Base-by-base conservation (phyloP, 371 early-diverging fungal genomes). In the Mucor circinelloides region DNA sequence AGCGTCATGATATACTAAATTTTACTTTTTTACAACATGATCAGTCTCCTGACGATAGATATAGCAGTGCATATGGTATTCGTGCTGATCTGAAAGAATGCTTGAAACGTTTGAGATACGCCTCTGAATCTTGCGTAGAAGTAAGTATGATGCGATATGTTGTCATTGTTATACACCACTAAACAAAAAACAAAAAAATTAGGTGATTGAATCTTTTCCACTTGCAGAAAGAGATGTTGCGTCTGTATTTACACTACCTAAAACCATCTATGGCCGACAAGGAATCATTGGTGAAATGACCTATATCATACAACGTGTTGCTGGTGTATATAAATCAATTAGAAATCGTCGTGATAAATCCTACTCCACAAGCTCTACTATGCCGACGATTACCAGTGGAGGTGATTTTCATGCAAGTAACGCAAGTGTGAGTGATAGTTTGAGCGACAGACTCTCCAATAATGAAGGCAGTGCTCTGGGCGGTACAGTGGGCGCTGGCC, bases 1-100 rank as follows among this genome's bases (percentile, higher is more conserved):
- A 46, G 46, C 46, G 46, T 46, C 46, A 46, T 46, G 23, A 19
- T 19, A 19, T 19, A 46, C 46, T 46, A 21, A 57, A 58, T 30
- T 25, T 6, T 34, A 13, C 13, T n/a, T 17, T 23, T 31, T 58
- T n/a, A n/a, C n/a, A n/a, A 6, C 30, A 32, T 46, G 27, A 1
- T 34, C 66, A 87, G 87, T 81, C 85, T 57, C 87, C 87, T 2
- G 86, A 81, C 54, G 82, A 81, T 58, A 72, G 87, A 46, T 87
- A 87, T 58, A 81, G 75, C 30, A 87, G 82, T 64, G 86, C 87
- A 2, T 80, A 70, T 64, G 87, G 87, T 13, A 70, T 87, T 32
- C 75, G 80, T 28, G 78, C 84, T 17, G 87, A 87, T 75, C 73
- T 87, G 12, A 75, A 84, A 58, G 75, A 73, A 48, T 87, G 87